Base-by-base conservation (phyloP, 306 rosid genomes). In the Cucurbita argyrosperma region DNA sequence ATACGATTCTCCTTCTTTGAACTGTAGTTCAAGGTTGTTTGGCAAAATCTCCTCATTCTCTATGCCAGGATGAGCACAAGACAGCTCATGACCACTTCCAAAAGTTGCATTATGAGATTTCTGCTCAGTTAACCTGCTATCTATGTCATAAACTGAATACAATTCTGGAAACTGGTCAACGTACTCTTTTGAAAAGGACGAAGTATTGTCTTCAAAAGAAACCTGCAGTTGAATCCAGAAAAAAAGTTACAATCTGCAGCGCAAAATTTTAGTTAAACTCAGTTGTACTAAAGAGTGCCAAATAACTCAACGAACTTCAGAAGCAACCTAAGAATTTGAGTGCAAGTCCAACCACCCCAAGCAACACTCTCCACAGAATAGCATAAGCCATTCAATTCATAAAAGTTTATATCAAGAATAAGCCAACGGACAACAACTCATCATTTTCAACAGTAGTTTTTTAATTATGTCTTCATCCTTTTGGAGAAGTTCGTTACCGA, bases 131-230 rank as follows among this genome's bases (percentile, higher is more conserved):
- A 81, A 61, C 56, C 75, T 61, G 37, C 64, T 43, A 55, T 55
- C 77, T 18, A 72, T 74, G 66, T 76, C 85, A 81, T 76, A 79
- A 74, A 74, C 82, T 67, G 79, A 82, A 23, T 88, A 89, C 78
- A 84, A 78, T 74, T 81, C 79, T 58, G 84, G 35, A 56, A 83
- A 84, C 77, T 86, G 91, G 76, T 84, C 66, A 23, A 81, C 79
- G 19, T 76, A 67, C 76, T 84, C 87, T 19, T 84, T 81, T 14
- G 84, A 85, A 67, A 83, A 74, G 70, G 79, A 79, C 68, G 79
- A 84, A 57, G 82, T 72, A 75, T 75, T 78, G 79, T 85, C 91
- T 43, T 76, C 97, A 45, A 81, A 77, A 65, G 93, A 80, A 80
- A 82, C 75, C 97, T 92, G 86, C 57, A 80, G 56, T 35, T 43